Percentiles rank a stretch among this genome's conserved stretches.
These are phyloP conservation scores for Chlorociboria aeruginascens DNA, from an alignment of 495 filamentous ascomycete genomes.

Conservation along the genomic window DNA sequence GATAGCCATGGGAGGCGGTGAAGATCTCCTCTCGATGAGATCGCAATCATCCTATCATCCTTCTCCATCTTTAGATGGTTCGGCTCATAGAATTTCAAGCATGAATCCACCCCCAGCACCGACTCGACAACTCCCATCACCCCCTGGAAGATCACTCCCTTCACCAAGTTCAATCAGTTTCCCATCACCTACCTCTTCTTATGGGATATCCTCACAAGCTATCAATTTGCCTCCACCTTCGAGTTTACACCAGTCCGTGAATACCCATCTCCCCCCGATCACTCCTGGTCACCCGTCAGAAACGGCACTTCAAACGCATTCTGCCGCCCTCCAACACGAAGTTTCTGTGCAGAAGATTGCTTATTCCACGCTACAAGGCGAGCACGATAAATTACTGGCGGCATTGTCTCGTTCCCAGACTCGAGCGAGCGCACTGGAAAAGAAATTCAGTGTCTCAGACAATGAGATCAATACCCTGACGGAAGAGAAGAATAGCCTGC, in stretches of 20 bases:
- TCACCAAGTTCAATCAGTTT: conserved; percentile 16
- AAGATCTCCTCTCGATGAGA: conserved; percentile 5
- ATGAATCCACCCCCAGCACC: conserved; percentile 19
- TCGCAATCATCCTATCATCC: conserved; percentile 9
- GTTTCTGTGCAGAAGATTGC: conserved; percentile 35
- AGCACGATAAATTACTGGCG: conserved; percentile 32
- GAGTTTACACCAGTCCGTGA: conserved; percentile 1
- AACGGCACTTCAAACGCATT: conserved; percentile 27
- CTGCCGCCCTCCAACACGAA: conserved; percentile 36
- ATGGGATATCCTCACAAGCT: conserved; percentile 6
- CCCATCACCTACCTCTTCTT: conserved; percentile 11
- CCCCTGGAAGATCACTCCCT: conserved; percentile 12
- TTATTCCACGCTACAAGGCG: conserved; percentile 31
- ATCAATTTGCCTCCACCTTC: conserved; percentile 7
- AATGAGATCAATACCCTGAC: conserved; percentile 34
- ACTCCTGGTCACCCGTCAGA: conserved; percentile 7
- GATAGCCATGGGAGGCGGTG: background rate
- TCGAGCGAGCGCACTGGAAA: conserved; percentile 32
- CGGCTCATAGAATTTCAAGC: conserved; percentile 7
- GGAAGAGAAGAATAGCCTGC: conserved; percentile 29
- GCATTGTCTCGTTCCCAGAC: conserved; percentile 32
- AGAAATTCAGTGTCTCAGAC: conserved; percentile 34
- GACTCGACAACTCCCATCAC: conserved; percentile 17
- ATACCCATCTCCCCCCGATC: conserved; percentile 14
- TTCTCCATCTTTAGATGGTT: conserved; percentile 3